Evolutionary conservation across 495 filamentous ascomycete species (phyloP).

Genomic region (Bacidia rubella): DNA sequence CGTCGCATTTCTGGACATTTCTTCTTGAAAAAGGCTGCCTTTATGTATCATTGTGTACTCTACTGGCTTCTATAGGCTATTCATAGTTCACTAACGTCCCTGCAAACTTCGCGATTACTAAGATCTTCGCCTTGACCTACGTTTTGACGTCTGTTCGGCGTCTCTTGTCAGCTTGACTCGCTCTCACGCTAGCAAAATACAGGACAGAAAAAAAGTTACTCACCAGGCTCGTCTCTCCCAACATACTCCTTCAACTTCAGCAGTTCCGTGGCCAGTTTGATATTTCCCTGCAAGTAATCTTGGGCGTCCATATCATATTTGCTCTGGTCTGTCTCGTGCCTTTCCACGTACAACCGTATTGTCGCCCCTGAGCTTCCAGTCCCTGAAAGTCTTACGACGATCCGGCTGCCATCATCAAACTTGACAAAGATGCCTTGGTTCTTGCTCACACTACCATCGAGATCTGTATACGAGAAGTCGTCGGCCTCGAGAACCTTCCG

Average conservation of each 20-base stretch:
- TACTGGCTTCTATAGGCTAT: no score
- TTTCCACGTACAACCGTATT: slow-evolving; percentile 92
- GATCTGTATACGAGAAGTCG: slow-evolving; percentile 93
- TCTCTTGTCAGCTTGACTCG: background rate
- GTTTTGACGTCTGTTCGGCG: slow-evolving; percentile 5
- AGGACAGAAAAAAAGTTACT: background rate
- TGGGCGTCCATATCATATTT: slow-evolving; percentile 70
- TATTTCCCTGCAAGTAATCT: slow-evolving; percentile 85
- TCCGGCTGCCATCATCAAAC: slow-evolving; percentile 88
- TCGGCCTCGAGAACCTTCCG: slow-evolving; percentile 79
- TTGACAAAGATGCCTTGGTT: slow-evolving; percentile 93
- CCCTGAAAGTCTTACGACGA: slow-evolving; percentile 85
- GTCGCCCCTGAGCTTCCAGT: slow-evolving; percentile 92
- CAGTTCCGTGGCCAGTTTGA: slow-evolving; percentile 67
- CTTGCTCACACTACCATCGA: slow-evolving; percentile 86
- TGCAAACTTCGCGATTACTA: no score
- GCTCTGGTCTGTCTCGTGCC: slow-evolving; percentile 62
- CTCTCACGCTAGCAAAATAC: no score
- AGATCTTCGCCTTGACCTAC: background rate
- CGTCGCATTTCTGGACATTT: no score
- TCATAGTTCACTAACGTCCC: no score
- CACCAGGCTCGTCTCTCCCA: slow-evolving; percentile 82
- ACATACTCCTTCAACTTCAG: slow-evolving; percentile 83
- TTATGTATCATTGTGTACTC: no score
- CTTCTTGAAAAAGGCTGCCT: no score